These are phyloP conservation scores for Cyberlindnera samutprakarnensis DNA, from an alignment of 805 yeast genomes.

Conservation along the genomic window DNA sequence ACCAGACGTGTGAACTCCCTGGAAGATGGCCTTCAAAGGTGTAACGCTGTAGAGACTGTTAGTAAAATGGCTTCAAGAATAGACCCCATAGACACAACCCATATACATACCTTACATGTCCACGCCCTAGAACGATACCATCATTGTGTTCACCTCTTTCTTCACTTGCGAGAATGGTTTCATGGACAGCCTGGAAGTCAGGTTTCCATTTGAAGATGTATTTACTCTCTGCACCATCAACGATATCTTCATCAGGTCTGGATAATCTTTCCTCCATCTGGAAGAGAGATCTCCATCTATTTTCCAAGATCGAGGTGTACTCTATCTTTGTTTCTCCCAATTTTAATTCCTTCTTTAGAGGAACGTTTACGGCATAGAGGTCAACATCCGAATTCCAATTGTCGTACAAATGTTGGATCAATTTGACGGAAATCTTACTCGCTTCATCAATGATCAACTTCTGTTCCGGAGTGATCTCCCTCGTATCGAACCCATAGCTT, in stretches of 20 bases:
- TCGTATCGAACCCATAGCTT: conserved; percentile 70
- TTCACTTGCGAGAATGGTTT: conserved; percentile 34
- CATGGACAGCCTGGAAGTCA: conserved; percentile 61
- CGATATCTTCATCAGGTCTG: conserved; percentile 32
- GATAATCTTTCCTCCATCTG: conserved; percentile 10
- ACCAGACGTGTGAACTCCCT: conserved; percentile 44
- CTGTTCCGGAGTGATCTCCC: conserved; percentile 36
- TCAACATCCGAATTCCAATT: conserved; percentile 59
- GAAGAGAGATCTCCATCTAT: conserved; percentile 71
- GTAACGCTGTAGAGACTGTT: conserved; percentile 42
- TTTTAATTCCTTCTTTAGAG: conserved; percentile 50
- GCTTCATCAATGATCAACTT: conserved; percentile 44
- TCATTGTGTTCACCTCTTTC: conserved; percentile 22
- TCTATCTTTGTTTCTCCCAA: conserved; percentile 51
- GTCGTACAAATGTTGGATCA: conserved; percentile 50
- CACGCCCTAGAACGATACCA: conserved; percentile 25
- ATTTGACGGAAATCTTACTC: conserved; percentile 54
- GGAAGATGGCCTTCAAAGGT: conserved; percentile 66
- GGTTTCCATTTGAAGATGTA: conserved; percentile 77
- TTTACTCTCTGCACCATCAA: conserved; percentile 37
- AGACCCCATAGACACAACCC: not conserved
- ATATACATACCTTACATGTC: conserved; percentile 21
- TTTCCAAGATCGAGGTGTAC: conserved; percentile 75
- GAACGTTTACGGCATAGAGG: conserved; percentile 78
- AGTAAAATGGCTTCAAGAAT: conserved; percentile 7